Evolutionary conservation across 306 rosid species (phyloP).

Genomic region (Calophaca sinica): DNA sequence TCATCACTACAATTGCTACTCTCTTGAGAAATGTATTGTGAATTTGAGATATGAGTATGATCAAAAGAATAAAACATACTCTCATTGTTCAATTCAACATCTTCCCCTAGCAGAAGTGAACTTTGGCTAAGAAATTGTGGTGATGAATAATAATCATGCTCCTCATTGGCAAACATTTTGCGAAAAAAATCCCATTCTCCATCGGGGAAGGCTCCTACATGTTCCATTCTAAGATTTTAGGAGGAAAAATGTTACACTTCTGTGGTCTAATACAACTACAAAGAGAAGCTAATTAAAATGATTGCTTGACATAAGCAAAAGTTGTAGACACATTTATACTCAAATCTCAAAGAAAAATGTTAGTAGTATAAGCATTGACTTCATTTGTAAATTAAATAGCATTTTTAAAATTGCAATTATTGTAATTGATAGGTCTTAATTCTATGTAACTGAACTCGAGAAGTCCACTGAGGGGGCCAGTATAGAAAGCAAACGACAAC

Average conservation of each 20-base stretch:
- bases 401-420: constrained; percentile 57
- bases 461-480: constrained; percentile 64
- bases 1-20: constrained; percentile 50
- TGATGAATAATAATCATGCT: constrained; percentile 21
- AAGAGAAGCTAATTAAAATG: constrained; percentile 43
- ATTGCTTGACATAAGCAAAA: constrained; percentile 46
- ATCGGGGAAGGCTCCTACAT: constrained; percentile 65
- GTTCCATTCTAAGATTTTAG: constrained; percentile 58
- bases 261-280: background rate
- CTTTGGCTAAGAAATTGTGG: constrained; percentile 51
- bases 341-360: constrained; percentile 46
- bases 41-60: constrained; percentile 54
- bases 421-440: constrained; percentile 56
- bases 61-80: constrained; percentile 60
- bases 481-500: constrained; percentile 61
- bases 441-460: constrained; percentile 62
- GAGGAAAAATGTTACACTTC: background rate
- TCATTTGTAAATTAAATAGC: constrained; percentile 33
- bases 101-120: constrained; percentile 48
- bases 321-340: constrained; percentile 51
- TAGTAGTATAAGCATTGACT: constrained; percentile 60
- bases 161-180: constrained; percentile 60
- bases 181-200: constrained; percentile 76
- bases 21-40: constrained; percentile 62
- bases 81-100: constrained; percentile 58